These are phyloP conservation scores for Trichosanthes cucumerina DNA, from an alignment of 306 rosid genomes.

Conservation along the genomic window DNA sequence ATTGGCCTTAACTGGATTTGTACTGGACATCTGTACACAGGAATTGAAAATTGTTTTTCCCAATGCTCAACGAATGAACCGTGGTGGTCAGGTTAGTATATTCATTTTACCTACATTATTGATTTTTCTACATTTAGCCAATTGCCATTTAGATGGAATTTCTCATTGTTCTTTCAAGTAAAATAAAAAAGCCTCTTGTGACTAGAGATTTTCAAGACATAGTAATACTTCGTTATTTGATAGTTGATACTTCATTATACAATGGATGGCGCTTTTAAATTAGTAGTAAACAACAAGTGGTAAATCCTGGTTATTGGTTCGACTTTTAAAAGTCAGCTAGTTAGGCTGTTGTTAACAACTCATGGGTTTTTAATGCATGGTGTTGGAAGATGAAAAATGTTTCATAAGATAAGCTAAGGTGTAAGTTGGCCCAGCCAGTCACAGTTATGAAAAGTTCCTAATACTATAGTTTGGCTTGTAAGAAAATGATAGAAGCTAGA, in stretches of 20 bases:
- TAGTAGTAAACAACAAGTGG: neutral
- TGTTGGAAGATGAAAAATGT: neutral
- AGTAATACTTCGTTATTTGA: neutral
- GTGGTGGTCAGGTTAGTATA: constrained; percentile 85
- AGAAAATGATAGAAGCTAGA: neutral
- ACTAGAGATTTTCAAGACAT: neutral
- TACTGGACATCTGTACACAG: constrained; percentile 26
- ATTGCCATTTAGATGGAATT: neutral
- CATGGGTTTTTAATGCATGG: neutral
- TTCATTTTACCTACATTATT: neutral
- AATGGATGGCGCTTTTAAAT: neutral
- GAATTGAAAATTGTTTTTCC: constrained; percentile 81
- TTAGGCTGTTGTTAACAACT: neutral
- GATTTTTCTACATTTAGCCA: neutral
- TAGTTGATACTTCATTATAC: neutral
- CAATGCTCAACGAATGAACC: constrained; percentile 81
- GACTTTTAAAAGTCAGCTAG: neutral
- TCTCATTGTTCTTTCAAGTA: neutral
- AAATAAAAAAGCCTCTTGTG: neutral
- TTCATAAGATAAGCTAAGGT: neutral
- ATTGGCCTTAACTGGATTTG: constrained; percentile 4
- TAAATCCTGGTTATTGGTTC: neutral
- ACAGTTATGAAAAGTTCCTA: neutral
- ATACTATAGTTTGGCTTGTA: neutral
- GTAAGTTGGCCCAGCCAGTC: neutral